Evolutionary conservation across 1,284 basidiomycete species (phyloP).

Genomic region (Apiotrichum gamsii): DNA sequence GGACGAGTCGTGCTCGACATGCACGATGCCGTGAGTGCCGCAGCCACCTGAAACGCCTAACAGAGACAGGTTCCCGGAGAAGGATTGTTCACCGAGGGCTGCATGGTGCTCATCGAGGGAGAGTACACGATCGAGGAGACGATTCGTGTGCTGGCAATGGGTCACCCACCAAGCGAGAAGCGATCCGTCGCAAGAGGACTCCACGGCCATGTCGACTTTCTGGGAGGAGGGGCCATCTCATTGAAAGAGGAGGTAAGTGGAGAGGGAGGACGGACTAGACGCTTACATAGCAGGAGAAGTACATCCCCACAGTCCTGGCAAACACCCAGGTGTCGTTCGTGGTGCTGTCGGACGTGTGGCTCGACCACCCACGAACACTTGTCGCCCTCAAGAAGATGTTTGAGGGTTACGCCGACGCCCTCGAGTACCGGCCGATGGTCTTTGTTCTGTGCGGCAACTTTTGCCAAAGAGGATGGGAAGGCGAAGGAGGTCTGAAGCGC

Average conservation of each 20-base stretch:
- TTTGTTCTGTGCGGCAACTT: conserved; percentile 96
- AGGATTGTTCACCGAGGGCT: conserved; percentile 94
- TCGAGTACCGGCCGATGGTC: conserved; percentile 73
- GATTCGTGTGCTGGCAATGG: conserved; percentile 84
- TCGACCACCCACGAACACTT: conserved; percentile 78
- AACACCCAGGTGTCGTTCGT: conserved; percentile 74
- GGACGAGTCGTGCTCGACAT: conserved; percentile 86
- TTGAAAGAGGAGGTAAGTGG: conserved; percentile 77
- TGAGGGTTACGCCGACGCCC: conserved; percentile 79
- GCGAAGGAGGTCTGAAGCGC: conserved; percentile 65
- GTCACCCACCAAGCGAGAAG: conserved; percentile 92
- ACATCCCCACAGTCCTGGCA: conserved; percentile 38
- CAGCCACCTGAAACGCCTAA: too few species aligned
- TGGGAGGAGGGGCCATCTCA: conserved; percentile 85
- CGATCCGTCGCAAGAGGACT: conserved; percentile 73
- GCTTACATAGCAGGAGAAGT: conserved; percentile 36
- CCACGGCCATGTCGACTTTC: conserved; percentile 90
- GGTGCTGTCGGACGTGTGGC: conserved; percentile 74
- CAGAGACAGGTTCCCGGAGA: conserved; percentile 94
- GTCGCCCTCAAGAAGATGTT: conserved; percentile 75
- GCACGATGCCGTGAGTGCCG: conserved; percentile 64
- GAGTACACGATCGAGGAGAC: conserved; percentile 90
- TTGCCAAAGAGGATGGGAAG: conserved; percentile 73
- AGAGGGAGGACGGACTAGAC: not conserved
- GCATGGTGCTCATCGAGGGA: conserved; percentile 89